These are phyloP conservation scores for Cytospora piceicola DNA, from an alignment of 2,329 filamentous ascomycete genomes.

Conservation along the genomic window DNA sequence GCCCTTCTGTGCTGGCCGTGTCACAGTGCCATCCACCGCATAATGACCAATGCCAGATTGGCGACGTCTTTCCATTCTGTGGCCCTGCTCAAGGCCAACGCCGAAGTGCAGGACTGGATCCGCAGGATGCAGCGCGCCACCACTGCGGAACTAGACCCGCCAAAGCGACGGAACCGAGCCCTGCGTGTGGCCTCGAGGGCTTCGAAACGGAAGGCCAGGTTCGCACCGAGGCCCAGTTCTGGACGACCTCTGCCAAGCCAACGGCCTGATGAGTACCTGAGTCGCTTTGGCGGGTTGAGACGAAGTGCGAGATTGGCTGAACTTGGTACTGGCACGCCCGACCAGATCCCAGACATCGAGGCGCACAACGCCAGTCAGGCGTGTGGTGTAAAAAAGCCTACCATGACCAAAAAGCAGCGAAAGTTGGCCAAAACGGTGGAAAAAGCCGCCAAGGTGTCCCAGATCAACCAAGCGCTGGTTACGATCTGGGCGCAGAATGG, in stretches of 20 bases:
- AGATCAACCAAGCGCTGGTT: not conserved
- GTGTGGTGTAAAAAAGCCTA: not conserved
- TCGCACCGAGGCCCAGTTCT: not conserved
- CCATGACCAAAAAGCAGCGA: not conserved
- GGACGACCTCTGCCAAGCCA: not conserved
- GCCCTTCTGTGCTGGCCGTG: slow-evolving; percentile 16
- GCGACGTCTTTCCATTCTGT: slow-evolving; percentile 10
- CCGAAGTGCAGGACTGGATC: not conserved
- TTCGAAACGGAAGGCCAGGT: not conserved
- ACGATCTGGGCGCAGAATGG: not conserved
- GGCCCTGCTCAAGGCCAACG: slow-evolving; percentile 10
- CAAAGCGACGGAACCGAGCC: not conserved
- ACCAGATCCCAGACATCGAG: not conserved
- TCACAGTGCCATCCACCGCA: slow-evolving; percentile 1
- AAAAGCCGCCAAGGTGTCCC: not conserved
- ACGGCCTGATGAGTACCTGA: not conserved
- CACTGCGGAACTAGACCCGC: slow-evolving; percentile 3
- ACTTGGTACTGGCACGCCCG: not conserved
- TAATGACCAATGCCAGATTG: not conserved
- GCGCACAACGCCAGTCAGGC: not conserved
- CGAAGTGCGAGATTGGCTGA: slow-evolving; percentile 10
- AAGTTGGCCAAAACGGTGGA: not conserved
- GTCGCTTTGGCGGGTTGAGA: not conserved
- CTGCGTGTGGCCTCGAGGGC: not conserved
- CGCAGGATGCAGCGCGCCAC: slow-evolving; percentile 13